phyloP scores from a whole-genome alignment of 1,139 yeast genomes.

The Debaryomyces nepalensis region DNA sequence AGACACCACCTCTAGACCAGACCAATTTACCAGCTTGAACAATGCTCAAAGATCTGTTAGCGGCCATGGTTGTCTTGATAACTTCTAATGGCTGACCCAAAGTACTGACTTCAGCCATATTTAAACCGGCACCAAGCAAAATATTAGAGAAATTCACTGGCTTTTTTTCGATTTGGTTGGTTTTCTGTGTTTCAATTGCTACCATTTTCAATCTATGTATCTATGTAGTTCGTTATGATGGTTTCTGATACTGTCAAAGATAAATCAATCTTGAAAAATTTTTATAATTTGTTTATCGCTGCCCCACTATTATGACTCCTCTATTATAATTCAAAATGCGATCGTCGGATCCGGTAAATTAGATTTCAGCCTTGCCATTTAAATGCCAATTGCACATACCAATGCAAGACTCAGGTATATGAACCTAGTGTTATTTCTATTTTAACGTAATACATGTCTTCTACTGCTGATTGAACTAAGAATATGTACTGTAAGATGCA shows the following conservation, averaged over 20 bases:
- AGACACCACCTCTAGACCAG: conserved; percentile 90
- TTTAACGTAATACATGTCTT: too few relatives aligned
- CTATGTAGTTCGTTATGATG: background rate
- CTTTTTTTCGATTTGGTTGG: conserved; percentile 63
- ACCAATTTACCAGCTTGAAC: conserved; percentile 72
- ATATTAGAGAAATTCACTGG: conserved; percentile 89
- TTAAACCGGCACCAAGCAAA: conserved; percentile 90
- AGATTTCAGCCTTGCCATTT: background rate
- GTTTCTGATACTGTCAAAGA: background rate
- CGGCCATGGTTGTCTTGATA: conserved; percentile 96
- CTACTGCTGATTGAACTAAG: too few relatives aligned
- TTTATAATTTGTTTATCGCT: background rate
- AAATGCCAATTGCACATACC: too few relatives aligned
- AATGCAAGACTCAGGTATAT: too few relatives aligned
- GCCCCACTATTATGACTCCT: conserved; percentile 4
- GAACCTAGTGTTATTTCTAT: too few relatives aligned
- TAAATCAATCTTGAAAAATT: conserved; percentile 2
- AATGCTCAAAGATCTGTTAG: conserved; percentile 76
- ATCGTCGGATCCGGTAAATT: conserved; percentile 4
- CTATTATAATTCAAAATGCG: background rate
- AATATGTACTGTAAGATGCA: too few relatives aligned
- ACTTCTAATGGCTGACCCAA: conserved; percentile 98
- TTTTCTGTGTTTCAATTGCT: conserved; percentile 5
- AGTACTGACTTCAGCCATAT: conserved; percentile 90
- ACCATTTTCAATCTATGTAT: conserved; percentile 3